Percentiles rank a stretch among this genome's conserved stretches.
These are phyloP conservation scores for Aspergillus olivimuriae DNA, from an alignment of 495 filamentous ascomycete species.

Conservation along the genomic window DNA sequence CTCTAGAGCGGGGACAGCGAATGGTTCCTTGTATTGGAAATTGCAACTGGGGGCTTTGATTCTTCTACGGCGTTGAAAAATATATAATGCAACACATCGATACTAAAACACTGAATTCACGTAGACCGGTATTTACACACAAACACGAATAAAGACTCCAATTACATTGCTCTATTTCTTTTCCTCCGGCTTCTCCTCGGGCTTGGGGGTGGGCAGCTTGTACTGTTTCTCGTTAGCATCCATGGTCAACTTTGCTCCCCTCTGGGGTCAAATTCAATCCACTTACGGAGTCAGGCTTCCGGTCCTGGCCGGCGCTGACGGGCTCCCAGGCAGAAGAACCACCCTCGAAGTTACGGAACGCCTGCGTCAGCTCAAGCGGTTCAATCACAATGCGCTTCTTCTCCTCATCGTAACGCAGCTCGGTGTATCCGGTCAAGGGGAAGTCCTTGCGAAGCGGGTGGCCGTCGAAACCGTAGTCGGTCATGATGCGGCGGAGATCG, in stretches of 20 bases:
- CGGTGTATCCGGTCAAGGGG: conserved; percentile 96
- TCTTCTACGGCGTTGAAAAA: too few species aligned
- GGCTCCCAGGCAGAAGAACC: conserved; percentile 75
- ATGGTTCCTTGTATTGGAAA: too few species aligned
- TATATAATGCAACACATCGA: too few species aligned
- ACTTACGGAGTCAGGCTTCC: conserved; percentile 67
- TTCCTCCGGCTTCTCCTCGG: conserved; percentile 83
- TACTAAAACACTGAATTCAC: conserved; percentile 22
- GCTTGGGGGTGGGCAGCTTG: conserved; percentile 91
- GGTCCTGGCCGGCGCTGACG: conserved; percentile 73
- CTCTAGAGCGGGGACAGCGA: too few species aligned
- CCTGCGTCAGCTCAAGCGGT: conserved; percentile 94
- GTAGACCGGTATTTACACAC: conserved; percentile 41
- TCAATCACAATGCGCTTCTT: conserved; percentile 99
- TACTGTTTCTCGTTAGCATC: conserved; percentile 43
- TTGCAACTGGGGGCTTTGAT: too few species aligned
- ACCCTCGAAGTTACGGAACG: conserved; percentile 97
- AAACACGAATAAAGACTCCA: conserved; percentile 30
- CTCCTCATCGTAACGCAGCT: conserved; percentile 97
- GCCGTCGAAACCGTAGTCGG: conserved; percentile 98
- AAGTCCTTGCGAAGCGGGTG: conserved; percentile 98
- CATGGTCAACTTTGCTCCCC: not conserved
- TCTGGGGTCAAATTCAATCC: not conserved
- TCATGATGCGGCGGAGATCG: conserved; percentile 97
- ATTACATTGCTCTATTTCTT: conserved; percentile 72